Evolutionary conservation across 176 grass and related monocot species (phyloP).

Genomic region (Alopecurus myosuroides): DNA sequence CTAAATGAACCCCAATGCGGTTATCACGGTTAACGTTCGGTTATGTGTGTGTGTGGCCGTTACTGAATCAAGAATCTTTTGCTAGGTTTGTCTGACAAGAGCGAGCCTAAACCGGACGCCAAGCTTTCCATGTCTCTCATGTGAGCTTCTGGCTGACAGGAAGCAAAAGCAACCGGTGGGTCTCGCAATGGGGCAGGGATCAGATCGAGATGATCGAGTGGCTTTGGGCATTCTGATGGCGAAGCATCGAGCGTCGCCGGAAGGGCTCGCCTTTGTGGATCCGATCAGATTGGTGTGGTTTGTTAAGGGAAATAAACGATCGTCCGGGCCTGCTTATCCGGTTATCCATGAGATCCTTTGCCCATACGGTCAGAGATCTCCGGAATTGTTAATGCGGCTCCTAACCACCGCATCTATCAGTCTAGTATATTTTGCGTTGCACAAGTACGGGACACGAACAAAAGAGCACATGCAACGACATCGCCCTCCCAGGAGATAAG

Average conservation of each 20-base stretch:
- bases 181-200: too few species aligned
- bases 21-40: background rate
- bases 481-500: background rate
- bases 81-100: background rate
- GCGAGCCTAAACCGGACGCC: background rate
- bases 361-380: background rate
- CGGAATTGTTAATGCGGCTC: background rate
- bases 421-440: background rate
- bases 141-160: background rate
- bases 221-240: background rate
- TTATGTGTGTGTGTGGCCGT: background rate
- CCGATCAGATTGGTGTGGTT: background rate
- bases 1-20: background rate
- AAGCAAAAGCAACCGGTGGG: background rate
- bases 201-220: background rate
- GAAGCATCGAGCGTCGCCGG: background rate
- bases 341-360: background rate
- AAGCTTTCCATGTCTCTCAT: background rate
- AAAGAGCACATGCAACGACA: background rate
- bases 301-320: background rate
- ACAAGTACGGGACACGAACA: background rate
- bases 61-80: background rate
- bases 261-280: background rate
- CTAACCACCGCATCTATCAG: too few species aligned
- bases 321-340: conserved; percentile 6